Evolutionary conservation across 2,329 filamentous ascomycete genomes (phyloP).

Genomic region (Trichocomaceae sp.): DNA sequence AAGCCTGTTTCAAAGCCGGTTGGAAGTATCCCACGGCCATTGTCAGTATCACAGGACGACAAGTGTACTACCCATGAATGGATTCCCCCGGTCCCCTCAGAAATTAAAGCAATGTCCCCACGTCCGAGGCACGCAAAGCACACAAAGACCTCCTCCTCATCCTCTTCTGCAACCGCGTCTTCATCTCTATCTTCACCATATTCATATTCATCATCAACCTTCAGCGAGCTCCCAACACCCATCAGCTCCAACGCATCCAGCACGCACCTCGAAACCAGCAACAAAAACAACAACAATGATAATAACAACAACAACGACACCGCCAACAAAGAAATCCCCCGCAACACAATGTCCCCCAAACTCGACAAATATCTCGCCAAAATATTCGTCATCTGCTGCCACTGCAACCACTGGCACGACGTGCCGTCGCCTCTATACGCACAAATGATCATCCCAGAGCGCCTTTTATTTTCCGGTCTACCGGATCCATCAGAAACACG

Average conservation of each 20-base stretch:
- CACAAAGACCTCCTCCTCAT: slow-evolving; percentile 3
- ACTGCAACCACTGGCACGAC: slow-evolving; percentile 14
- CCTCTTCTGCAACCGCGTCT: not conserved
- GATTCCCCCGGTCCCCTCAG: not conserved
- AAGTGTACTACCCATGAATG: not conserved
- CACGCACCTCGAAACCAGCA: slow-evolving; percentile 4
- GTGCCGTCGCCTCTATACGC: slow-evolving; percentile 12
- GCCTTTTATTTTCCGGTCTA: slow-evolving; percentile 4
- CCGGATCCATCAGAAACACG: not conserved
- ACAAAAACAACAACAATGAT: not conserved
- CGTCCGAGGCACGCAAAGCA: slow-evolving; percentile 5
- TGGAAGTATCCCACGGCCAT: not conserved
- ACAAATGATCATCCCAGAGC: slow-evolving; percentile 12
- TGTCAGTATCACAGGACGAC: not conserved
- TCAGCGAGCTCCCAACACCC: slow-evolving; percentile 3
- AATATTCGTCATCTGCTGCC: slow-evolving; percentile 13
- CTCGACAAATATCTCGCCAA: slow-evolving; percentile 13
- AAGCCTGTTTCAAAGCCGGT: not conserved
- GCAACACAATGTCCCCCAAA: slow-evolving; percentile 12
- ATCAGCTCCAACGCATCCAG: slow-evolving; percentile 7
- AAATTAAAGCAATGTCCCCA: slow-evolving; percentile 2
- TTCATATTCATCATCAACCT: slow-evolving; percentile 1
- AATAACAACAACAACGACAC: not conserved
- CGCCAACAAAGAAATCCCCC: slow-evolving; percentile 3
- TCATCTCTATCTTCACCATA: slow-evolving; percentile 2